Percentiles rank a stretch among this genome's conserved stretches.
Evolutionary conservation across 306 rosid species (phyloP).

Genomic region (Macrotyloma uniflorum): DNA sequence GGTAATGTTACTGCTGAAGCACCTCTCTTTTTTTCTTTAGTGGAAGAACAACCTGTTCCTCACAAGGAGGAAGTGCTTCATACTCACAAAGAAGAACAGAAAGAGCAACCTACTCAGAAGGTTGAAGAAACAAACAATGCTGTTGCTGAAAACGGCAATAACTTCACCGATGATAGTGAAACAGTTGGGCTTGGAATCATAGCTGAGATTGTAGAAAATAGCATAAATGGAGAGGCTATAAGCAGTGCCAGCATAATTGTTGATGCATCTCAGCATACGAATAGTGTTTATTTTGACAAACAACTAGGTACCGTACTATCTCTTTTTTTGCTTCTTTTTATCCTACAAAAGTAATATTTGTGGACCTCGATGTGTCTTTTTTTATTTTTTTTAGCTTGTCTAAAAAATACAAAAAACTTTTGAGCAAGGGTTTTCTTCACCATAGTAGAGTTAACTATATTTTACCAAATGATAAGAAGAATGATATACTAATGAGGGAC

Average conservation of each 20-base stretch:
- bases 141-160: neutral
- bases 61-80: neutral
- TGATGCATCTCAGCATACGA: conserved; percentile 24
- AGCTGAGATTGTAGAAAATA: conserved; percentile 18
- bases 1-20: neutral
- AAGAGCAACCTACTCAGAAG: neutral
- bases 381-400: neutral
- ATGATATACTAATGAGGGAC: neutral
- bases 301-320: conserved; percentile 27
- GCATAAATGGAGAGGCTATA: conserved; percentile 16
- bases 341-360: neutral
- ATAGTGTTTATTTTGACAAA: conserved; percentile 31
- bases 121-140: conserved; percentile 5
- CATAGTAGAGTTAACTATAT: neutral
- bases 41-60: neutral
- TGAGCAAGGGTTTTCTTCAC: conserved; percentile 6
- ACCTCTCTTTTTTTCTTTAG: neutral
- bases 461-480: neutral
- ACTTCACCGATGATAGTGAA: neutral
- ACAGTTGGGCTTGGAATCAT: neutral
- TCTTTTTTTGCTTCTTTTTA: conserved; percentile 12
- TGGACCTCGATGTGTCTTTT: neutral
- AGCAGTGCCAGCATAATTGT: neutral
- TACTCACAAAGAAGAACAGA: conserved; percentile 9
- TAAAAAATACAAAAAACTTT: neutral